Conservation (phyloP, 306 rosid species). For the Oxytropis ochrocephala region DNA sequence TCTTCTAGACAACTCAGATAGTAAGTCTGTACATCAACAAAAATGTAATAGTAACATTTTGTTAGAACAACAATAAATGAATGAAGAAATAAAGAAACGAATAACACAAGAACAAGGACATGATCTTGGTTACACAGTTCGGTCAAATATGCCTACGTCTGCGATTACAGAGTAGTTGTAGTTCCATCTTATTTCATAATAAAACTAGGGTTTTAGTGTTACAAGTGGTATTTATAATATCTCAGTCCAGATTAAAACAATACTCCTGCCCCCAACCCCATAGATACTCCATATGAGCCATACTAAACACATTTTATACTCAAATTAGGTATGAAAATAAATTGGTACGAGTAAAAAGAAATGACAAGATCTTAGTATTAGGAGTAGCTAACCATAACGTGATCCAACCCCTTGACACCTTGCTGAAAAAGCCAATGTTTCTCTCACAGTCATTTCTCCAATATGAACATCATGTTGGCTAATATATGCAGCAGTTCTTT, state of each 20-base stretch:
- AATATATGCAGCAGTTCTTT: constrained; percentile 83
- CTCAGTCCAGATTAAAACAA: too few relatives aligned
- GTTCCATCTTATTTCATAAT: too few relatives aligned
- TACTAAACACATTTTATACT: not conserved
- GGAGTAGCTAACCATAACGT: constrained; percentile 43
- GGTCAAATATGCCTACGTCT: too few relatives aligned
- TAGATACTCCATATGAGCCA: too few relatives aligned
- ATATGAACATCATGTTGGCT: constrained; percentile 74
- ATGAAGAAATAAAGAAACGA: too few relatives aligned
- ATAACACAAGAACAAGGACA: too few relatives aligned
- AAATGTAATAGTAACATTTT: not conserved
- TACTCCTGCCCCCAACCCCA: too few relatives aligned
- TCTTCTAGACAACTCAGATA: constrained; percentile 68
- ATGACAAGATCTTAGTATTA: not conserved
- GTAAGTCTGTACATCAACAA: constrained; percentile 29
- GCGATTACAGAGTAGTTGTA: too few relatives aligned
- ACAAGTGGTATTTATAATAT: too few relatives aligned
- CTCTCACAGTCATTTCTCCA: constrained; percentile 92
- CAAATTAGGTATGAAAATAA: not conserved
- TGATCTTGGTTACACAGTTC: too few relatives aligned
- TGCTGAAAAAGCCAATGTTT: constrained; percentile 78
- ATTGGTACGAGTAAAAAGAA: not conserved
- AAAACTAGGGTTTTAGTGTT: too few relatives aligned
- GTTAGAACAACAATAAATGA: too few relatives aligned
- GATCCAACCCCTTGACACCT: constrained; percentile 84